Evolutionary conservation across 805 yeast species (phyloP).

Genomic region (Sungouiozyma ichnusensis): DNA sequence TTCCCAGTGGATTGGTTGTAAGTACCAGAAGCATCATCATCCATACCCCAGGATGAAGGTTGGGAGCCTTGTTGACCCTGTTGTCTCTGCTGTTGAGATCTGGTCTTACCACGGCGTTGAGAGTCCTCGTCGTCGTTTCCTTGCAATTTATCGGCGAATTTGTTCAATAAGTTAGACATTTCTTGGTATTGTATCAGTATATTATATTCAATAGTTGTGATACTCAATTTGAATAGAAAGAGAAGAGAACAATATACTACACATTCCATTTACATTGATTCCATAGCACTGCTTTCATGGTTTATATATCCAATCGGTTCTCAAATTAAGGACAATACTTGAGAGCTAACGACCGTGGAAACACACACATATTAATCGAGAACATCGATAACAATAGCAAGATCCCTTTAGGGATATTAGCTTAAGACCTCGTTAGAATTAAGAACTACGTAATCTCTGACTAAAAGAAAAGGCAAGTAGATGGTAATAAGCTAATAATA

Average conservation of each 20-base stretch:
- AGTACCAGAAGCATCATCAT: conserved; percentile 4
- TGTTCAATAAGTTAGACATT: conserved; percentile 27
- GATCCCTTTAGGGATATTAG: too few relatives aligned
- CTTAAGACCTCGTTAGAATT: too few relatives aligned
- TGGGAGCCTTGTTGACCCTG: conserved; percentile 3
- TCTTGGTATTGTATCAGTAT: too few relatives aligned
- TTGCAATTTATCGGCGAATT: conserved; percentile 24
- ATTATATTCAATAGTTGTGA: too few relatives aligned
- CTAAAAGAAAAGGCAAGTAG: too few relatives aligned
- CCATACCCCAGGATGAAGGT: conserved; percentile 8
- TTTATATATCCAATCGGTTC: background rate
- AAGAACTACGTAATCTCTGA: too few relatives aligned
- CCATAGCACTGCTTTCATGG: background rate
- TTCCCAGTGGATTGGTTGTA: background rate
- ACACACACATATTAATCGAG: too few relatives aligned
- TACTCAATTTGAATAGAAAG: too few relatives aligned
- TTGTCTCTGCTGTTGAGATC: conserved; percentile 6
- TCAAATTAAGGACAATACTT: too few relatives aligned
- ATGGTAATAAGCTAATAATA: too few relatives aligned
- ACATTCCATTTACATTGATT: conserved; percentile 11
- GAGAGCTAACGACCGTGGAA: too few relatives aligned
- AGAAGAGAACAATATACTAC: conserved; percentile 23
- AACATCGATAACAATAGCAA: too few relatives aligned
- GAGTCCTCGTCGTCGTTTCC: conserved; percentile 14
- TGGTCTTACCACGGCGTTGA: conserved; percentile 4